Conservation (phyloP, 164 flowering plant genomes). For the Platanus orientalis region DNA sequence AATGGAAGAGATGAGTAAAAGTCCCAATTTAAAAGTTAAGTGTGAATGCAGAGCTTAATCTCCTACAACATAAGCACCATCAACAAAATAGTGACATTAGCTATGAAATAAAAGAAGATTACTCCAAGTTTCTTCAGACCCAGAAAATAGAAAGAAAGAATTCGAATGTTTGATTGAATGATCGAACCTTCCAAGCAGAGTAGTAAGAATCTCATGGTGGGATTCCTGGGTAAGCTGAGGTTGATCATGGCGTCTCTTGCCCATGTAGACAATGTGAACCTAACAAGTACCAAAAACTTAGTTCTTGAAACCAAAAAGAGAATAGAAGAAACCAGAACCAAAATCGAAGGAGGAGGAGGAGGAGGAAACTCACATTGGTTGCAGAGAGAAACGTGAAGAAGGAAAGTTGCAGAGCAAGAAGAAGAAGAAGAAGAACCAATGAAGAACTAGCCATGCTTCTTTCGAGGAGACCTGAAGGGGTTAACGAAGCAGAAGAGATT, state of each 20-base stretch:
- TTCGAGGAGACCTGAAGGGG: not conserved
- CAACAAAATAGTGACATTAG: no score
- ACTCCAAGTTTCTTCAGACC: no score
- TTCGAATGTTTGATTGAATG: not conserved
- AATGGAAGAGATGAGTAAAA: no score
- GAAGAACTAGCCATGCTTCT: no score
- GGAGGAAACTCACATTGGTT: slow-evolving; percentile 13
- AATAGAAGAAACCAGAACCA: not conserved
- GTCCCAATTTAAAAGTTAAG: no score
- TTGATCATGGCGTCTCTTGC: slow-evolving; percentile 25
- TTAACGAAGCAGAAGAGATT: no score
- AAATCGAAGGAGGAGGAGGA: not conserved
- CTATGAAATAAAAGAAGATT: no score
- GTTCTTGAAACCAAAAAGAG: not conserved
- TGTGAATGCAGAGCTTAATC: no score
- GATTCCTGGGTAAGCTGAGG: slow-evolving; percentile 28
- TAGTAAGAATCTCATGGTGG: slow-evolving; percentile 36
- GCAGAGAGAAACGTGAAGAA: slow-evolving; percentile 1
- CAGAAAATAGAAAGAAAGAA: not conserved
- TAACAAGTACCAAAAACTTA: slow-evolving; percentile 2
- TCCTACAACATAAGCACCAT: no score
- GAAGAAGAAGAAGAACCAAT: slow-evolving; percentile 4
- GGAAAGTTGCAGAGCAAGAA: slow-evolving; percentile 2
- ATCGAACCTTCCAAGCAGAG: slow-evolving; percentile 33
- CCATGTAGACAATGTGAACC: slow-evolving; percentile 49